phyloP scores from a whole-genome alignment of 768 basidiomycete genomes.

The Phylloporus arenicola region DNA sequence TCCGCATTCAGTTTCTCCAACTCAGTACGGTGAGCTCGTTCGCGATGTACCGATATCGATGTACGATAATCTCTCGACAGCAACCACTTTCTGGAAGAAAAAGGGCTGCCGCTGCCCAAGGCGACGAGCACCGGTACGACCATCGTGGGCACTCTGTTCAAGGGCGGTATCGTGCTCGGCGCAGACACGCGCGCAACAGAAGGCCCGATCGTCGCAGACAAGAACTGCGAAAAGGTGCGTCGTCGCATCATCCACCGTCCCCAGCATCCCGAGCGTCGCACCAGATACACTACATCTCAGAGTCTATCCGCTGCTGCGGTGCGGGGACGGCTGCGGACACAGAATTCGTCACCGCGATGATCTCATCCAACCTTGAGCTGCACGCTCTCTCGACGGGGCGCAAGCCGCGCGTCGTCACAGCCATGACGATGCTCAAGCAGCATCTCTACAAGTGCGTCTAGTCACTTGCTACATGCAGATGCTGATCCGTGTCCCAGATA shows the following conservation, averaged over 20 bases:
- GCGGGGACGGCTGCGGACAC: constrained; percentile 99
- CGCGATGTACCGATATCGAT: background rate
- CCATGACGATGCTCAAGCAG: constrained; percentile 99
- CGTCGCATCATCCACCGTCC: background rate
- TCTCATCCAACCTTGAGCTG: constrained; percentile 93
- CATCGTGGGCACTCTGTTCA: constrained; percentile 93
- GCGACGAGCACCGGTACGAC: constrained; percentile 95
- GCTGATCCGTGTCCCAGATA: constrained; percentile 37
- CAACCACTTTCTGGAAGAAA: constrained; percentile 65
- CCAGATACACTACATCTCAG: constrained; percentile 96
- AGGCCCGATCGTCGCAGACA: constrained; percentile 93
- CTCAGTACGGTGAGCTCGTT: constrained; percentile 48
- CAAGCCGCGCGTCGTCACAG: constrained; percentile 91
- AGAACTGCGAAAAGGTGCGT: constrained; percentile 98
- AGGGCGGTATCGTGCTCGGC: constrained; percentile 88
- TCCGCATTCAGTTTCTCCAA: constrained; percentile 81
- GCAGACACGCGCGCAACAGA: constrained; percentile 96
- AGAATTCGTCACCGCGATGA: constrained; percentile 89
- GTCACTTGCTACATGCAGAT: background rate
- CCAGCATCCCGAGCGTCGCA: background rate
- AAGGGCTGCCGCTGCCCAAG: constrained; percentile 71
- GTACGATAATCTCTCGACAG: constrained; percentile 31
- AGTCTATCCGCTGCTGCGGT: constrained; percentile 94
- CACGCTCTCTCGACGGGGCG: constrained; percentile 87
- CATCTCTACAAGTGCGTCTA: constrained; percentile 75